phyloP scores from a whole-genome alignment of 2,329 filamentous ascomycete genomes.

The Tolypocladium amazonense region DNA sequence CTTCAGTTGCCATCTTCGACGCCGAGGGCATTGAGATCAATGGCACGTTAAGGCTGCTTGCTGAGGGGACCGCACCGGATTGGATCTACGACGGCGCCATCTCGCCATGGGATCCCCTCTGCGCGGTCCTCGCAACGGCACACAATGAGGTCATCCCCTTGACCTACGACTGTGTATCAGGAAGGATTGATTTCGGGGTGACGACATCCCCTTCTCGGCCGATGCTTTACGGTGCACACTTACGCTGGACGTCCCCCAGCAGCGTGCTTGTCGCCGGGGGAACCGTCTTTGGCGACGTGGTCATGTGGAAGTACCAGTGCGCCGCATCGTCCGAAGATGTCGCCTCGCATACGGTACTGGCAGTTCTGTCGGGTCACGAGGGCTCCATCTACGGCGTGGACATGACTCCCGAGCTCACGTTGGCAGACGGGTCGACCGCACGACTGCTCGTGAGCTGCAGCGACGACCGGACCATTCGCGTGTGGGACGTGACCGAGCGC shows the following conservation, averaged over 20 bases:
- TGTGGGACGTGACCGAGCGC: conserved; percentile 71
- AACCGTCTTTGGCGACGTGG: conserved; percentile 88
- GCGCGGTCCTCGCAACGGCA: conserved; percentile 62
- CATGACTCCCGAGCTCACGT: conserved; percentile 50
- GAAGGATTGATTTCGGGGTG: conserved; percentile 31
- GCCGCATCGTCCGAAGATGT: not conserved
- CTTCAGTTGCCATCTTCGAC: conserved; percentile 35
- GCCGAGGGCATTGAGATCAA: conserved; percentile 10
- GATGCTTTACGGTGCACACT: conserved; percentile 76
- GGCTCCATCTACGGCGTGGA: conserved; percentile 88
- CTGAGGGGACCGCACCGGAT: conserved; percentile 46
- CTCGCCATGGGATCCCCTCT: conserved; percentile 28
- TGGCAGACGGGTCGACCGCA: conserved; percentile 25
- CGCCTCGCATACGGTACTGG: conserved; percentile 27
- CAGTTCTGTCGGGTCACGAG: conserved; percentile 60
- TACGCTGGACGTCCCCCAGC: conserved; percentile 48
- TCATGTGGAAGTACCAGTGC: conserved; percentile 67
- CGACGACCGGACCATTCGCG: conserved; percentile 78
- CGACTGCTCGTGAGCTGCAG: conserved; percentile 84
- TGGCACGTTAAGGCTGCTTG: conserved; percentile 7
- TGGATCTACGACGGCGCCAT: conserved; percentile 66
- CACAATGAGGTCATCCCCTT: conserved; percentile 70
- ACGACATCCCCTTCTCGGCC: conserved; percentile 61
- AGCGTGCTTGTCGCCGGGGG: conserved; percentile 71
- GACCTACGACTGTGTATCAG: conserved; percentile 15